Evolutionary conservation across 1,284 basidiomycete genomes (phyloP).

Genomic region (Ustilago loliicola): DNA sequence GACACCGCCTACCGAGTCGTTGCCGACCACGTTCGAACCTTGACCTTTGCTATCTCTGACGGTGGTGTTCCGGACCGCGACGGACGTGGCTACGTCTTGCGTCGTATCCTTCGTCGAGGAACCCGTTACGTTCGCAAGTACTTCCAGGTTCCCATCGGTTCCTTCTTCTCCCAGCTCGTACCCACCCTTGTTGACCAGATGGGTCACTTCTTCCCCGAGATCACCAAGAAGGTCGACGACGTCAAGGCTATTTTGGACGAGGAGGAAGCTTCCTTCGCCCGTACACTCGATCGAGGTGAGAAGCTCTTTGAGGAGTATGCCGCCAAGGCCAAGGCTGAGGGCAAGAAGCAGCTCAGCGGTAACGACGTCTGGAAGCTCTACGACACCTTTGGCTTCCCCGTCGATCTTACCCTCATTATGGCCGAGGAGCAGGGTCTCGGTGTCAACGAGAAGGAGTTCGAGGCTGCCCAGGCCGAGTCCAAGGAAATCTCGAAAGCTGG

Average conservation of each 20-base stretch:
- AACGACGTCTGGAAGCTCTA: slow-evolving; percentile 97
- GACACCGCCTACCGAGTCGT: slow-evolving; percentile 98
- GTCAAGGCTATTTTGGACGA: slow-evolving; percentile 97
- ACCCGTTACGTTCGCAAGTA: slow-evolving; percentile 96
- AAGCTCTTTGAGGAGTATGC: slow-evolving; percentile 95
- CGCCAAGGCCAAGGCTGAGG: slow-evolving; percentile 77
- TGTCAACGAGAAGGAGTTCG: slow-evolving; percentile 90
- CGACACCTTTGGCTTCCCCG: slow-evolving; percentile 98
- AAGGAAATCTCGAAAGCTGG: slow-evolving; percentile 91
- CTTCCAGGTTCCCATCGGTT: slow-evolving; percentile 91
- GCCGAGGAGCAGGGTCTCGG: slow-evolving; percentile 90
- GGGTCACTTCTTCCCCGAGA: slow-evolving; percentile 92
- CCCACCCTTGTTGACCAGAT: slow-evolving; percentile 91
- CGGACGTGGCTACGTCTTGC: slow-evolving; percentile 93
- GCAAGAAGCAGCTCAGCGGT: slow-evolving; percentile 81
- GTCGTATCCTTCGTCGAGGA: slow-evolving; percentile 90
- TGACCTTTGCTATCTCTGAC: slow-evolving; percentile 95
- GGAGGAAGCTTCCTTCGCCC: slow-evolving; percentile 96
- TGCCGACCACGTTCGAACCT: slow-evolving; percentile 94
- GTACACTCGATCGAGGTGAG: slow-evolving; percentile 96
- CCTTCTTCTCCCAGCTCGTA: slow-evolving; percentile 92
- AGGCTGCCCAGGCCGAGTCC: slow-evolving; percentile 86
- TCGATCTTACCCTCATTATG: slow-evolving; percentile 96
- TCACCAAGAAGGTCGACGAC: slow-evolving; percentile 84
- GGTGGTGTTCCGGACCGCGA: slow-evolving; percentile 96